Conservation (phyloP, 2,329 filamentous ascomycete genomes). For the Trichoderma brevicompactum region DNA sequence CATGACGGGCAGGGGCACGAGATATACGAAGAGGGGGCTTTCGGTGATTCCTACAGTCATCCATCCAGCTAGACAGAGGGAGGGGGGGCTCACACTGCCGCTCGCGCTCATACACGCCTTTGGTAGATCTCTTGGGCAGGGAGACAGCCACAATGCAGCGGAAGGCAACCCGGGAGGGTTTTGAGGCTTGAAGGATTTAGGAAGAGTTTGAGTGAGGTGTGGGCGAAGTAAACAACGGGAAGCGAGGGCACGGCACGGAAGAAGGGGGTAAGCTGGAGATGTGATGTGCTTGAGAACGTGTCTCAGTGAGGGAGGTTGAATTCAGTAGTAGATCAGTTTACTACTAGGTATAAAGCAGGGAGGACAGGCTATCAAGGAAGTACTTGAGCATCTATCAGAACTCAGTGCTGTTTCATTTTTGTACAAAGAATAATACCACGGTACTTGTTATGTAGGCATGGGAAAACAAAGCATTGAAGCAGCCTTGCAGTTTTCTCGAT, state of each 20-base stretch:
- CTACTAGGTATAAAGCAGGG: too few relatives aligned
- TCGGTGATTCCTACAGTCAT: slow-evolving; percentile 22
- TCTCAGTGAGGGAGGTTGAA: too few relatives aligned
- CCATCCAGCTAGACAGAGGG: not conserved
- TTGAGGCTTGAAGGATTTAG: slow-evolving; percentile 12
- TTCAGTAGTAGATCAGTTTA: too few relatives aligned
- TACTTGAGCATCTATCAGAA: too few relatives aligned
- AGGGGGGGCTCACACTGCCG: not conserved
- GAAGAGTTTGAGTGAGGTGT: not conserved
- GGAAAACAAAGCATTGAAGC: not conserved
- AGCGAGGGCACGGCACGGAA: not conserved
- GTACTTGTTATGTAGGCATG: too few relatives aligned
- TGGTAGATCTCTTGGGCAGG: slow-evolving; percentile 1
- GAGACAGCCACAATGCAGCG: slow-evolving; percentile 21
- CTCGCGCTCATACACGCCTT: not conserved
- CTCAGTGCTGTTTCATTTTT: too few relatives aligned
- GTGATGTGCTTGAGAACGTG: not conserved
- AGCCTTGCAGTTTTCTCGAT: slow-evolving; percentile 16
- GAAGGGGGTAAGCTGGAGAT: not conserved
- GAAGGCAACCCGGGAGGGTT: slow-evolving; percentile 14
- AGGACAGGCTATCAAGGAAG: too few relatives aligned
- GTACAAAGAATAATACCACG: too few relatives aligned
- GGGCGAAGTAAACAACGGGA: not conserved
- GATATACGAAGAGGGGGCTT: not conserved
- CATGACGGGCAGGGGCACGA: not conserved